phyloP scores from a whole-genome alignment of 306 rosid species.

The Quercus ilex region DNA sequence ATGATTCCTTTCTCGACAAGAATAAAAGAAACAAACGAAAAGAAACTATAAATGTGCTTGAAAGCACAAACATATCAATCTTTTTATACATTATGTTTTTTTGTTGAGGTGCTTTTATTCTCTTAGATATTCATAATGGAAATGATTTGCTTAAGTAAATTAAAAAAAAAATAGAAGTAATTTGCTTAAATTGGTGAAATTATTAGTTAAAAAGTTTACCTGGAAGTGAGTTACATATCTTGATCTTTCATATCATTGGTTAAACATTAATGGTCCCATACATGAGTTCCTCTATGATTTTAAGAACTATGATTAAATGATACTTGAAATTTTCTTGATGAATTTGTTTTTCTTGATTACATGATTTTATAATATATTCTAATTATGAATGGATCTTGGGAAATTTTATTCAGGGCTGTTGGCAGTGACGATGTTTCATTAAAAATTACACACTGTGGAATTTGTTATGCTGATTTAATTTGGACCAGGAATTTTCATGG shows the following conservation, averaged over 20 bases:
- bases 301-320: not conserved
- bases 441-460: constrained; percentile 69
- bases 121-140: too few relatives aligned
- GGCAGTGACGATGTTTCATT: constrained; percentile 61
- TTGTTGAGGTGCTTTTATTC: too few relatives aligned
- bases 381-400: not conserved
- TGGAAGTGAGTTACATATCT: not conserved
- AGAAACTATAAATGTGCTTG: too few relatives aligned
- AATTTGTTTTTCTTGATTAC: constrained; percentile 1
- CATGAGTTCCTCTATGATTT: not conserved
- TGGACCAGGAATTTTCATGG: constrained; percentile 57
- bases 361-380: not conserved
- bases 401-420: constrained; percentile 41
- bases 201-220: not conserved
- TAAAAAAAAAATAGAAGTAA: not conserved
- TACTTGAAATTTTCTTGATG: not conserved
- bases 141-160: too few relatives aligned
- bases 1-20: too few relatives aligned
- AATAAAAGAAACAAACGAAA: too few relatives aligned
- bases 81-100: too few relatives aligned
- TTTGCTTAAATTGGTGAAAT: not conserved
- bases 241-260: not conserved
- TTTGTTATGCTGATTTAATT: constrained; percentile 72
- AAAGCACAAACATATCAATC: too few relatives aligned
- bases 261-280: not conserved